A percentile compares a stretch with the other conserved stretches of the same genome.
Evolutionary conservation across 1,139 yeast genomes (phyloP).

Genomic region (Hansenula sp.): DNA sequence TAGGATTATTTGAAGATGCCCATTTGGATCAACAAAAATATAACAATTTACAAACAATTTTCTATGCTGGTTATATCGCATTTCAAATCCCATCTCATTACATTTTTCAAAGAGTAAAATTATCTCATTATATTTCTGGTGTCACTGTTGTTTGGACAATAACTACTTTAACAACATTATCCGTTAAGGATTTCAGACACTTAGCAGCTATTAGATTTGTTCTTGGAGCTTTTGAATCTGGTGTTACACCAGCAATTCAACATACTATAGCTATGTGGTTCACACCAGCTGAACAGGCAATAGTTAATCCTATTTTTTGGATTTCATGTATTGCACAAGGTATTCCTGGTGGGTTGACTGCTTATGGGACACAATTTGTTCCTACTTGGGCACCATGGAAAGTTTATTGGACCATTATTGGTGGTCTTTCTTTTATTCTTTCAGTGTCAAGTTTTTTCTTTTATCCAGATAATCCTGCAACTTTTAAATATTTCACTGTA

Average conservation of each 20-base stretch:
- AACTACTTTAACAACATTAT: constrained; percentile 7
- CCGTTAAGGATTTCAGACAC: constrained; percentile 28
- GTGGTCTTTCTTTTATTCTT: constrained; percentile 40
- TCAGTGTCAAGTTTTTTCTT: constrained; percentile 41
- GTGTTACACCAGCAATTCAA: constrained; percentile 49
- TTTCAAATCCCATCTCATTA: constrained; percentile 30
- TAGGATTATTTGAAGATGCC: constrained; percentile 14
- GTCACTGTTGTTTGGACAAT: constrained; percentile 6
- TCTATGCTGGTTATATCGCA: constrained; percentile 16
- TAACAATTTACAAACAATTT: constrained; percentile 9
- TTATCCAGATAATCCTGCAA: constrained; percentile 48
- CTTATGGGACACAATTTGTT: constrained; percentile 40
- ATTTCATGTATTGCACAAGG: constrained; percentile 48
- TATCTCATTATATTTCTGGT: constrained; percentile 23
- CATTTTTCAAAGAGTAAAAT: constrained; percentile 33
- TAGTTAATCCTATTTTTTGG: constrained; percentile 45
- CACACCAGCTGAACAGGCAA: constrained; percentile 40
- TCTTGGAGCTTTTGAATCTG: constrained; percentile 45
- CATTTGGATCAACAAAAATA: constrained; percentile 10
- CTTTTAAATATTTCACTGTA: constrained; percentile 43
- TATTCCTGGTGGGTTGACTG: constrained; percentile 37
- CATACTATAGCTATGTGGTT: constrained; percentile 54
- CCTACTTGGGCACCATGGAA: constrained; percentile 39
- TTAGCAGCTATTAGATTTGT: constrained; percentile 41
- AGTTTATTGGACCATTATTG: constrained; percentile 42